Conservation (phyloP, 768 basidiomycete species). For the Zangia roseola region DNA sequence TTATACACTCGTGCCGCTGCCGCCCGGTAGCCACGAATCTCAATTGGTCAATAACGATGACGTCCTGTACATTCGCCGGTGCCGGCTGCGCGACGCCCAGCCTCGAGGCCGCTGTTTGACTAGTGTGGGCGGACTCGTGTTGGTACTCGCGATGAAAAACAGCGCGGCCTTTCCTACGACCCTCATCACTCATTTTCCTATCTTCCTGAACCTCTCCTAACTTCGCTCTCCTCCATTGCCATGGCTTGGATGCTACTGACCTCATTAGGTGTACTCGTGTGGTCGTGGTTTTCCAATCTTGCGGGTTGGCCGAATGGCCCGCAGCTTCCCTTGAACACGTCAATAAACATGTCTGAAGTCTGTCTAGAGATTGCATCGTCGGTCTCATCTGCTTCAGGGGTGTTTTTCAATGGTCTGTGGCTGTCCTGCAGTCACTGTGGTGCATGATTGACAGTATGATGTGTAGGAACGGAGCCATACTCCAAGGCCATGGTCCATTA, state of each 20-base stretch:
- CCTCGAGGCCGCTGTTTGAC: constrained; percentile 12
- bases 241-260: constrained; percentile 7
- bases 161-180: constrained; percentile 2
- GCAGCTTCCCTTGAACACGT: not conserved
- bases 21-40: not conserved
- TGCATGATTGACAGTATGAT: constrained; percentile 9
- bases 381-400: constrained; percentile 19
- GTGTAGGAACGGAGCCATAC: constrained; percentile 32
- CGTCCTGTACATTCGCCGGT: not conserved
- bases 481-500: constrained; percentile 45
- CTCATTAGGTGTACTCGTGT: constrained; percentile 7
- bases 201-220: constrained; percentile 6
- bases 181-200: constrained; percentile 2
- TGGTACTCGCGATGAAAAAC: constrained; percentile 10
- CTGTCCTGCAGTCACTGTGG: not conserved
- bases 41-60: constrained; percentile 2
- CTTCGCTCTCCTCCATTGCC: not conserved
- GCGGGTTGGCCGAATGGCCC: not conserved
- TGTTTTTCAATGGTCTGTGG: constrained; percentile 22
- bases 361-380: constrained; percentile 22
- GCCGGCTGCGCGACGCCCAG: not conserved
- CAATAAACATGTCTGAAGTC: constrained; percentile 9
- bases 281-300: constrained; percentile 5
- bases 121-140: not conserved
- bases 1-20: not conserved